Conservation (phyloP, 2,329 filamentous ascomycete genomes). For the Monilinia vaccinii-corymbosi region DNA sequence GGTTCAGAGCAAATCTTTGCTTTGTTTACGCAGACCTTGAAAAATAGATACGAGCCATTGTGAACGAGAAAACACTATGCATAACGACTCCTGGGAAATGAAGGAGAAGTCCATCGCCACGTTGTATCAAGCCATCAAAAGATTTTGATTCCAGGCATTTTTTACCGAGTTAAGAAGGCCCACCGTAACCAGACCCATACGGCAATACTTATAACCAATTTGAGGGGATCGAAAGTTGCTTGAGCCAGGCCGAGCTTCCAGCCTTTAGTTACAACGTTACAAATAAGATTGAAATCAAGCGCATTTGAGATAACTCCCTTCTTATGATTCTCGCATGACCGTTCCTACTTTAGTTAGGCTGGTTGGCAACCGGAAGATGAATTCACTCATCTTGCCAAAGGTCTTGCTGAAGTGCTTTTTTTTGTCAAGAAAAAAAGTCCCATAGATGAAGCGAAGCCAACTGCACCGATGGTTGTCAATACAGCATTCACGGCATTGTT, state of each 20-base stretch:
- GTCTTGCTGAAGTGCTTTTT: slow-evolving; percentile 12
- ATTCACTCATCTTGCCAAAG: slow-evolving; percentile 12
- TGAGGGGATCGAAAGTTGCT: slow-evolving; percentile 18
- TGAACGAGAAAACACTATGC: background rate
- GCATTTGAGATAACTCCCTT: slow-evolving; percentile 12
- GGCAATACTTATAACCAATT: slow-evolving; percentile 15
- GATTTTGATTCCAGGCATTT: slow-evolving; percentile 11
- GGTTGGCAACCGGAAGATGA: background rate
- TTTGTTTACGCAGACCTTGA: background rate
- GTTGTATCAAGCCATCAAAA: slow-evolving; percentile 4
- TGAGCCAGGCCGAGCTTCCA: slow-evolving; percentile 21
- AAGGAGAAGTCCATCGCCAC: background rate
- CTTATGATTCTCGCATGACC: slow-evolving; percentile 17
- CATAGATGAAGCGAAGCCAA: slow-evolving; percentile 17
- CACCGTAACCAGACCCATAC: slow-evolving; percentile 17
- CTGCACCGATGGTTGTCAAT: slow-evolving; percentile 15
- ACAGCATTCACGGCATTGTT: slow-evolving; percentile 14
- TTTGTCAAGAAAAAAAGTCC: slow-evolving; percentile 15
- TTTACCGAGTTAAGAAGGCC: slow-evolving; percentile 14
- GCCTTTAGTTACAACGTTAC: slow-evolving; percentile 14
- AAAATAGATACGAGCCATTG: background rate
- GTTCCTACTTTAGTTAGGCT: slow-evolving; percentile 12
- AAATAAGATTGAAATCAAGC: slow-evolving; percentile 17
- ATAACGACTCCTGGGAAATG: background rate
- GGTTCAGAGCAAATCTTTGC: background rate